These are phyloP conservation scores for Nannochloropsis salina DNA, from an alignment of 108 stramenopile species.

Conservation along the genomic window DNA sequence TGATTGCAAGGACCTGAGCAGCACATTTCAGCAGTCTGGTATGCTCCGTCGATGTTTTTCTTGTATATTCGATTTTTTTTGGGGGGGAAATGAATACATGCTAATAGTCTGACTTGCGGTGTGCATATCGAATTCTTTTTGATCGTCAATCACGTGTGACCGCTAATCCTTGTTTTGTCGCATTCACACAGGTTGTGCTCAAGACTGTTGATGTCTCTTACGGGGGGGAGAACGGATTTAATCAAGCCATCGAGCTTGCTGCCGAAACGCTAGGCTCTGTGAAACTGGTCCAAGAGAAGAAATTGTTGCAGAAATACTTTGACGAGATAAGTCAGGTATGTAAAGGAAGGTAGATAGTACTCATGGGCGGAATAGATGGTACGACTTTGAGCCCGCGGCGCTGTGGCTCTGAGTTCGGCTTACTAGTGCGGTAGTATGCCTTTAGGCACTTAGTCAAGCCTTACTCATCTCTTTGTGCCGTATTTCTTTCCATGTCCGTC, in stretches of 20 bases:
- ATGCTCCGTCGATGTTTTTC: too few relatives aligned
- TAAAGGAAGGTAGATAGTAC: background rate
- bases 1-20: too few relatives aligned
- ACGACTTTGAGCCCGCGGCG: too few relatives aligned
- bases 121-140: too few relatives aligned
- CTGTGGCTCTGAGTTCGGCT: too few relatives aligned
- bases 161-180: background rate
- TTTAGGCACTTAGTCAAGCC: background rate
- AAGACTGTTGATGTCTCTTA: conserved; percentile 97
- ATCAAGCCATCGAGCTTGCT: conserved; percentile 94
- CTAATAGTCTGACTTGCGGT: too few relatives aligned
- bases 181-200: conserved; percentile 70
- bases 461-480: background rate
- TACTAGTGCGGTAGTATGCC: background rate
- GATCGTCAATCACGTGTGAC: too few relatives aligned
- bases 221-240: conserved; percentile 96
- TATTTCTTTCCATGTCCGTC: background rate
- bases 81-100: too few relatives aligned
- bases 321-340: conserved; percentile 83
- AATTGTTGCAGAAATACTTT: conserved; percentile 89
- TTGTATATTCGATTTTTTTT: too few relatives aligned
- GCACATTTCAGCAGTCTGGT: too few relatives aligned
- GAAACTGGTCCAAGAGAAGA: conserved; percentile 98
- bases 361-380: too few relatives aligned
- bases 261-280: conserved; percentile 90